Conservation (phyloP, 495 filamentous ascomycete species). For the Tetracladium marchalianum region DNA sequence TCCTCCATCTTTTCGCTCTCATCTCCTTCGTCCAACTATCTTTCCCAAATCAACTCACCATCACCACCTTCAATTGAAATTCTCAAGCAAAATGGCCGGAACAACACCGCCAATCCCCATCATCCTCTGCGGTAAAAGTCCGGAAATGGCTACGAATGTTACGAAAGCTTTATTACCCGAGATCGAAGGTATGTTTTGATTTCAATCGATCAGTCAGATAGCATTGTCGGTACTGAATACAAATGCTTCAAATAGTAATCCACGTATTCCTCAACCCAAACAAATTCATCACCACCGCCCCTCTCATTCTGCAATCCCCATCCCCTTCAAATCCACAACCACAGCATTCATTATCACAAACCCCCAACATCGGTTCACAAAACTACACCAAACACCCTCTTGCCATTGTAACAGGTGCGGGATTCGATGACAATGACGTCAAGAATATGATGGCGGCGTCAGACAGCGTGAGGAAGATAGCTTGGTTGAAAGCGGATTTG, state of each 20-base stretch:
- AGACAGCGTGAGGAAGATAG: slow-evolving; percentile 16
- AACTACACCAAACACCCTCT: slow-evolving; percentile 22
- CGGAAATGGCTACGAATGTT: slow-evolving; percentile 19
- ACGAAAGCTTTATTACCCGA: slow-evolving; percentile 24
- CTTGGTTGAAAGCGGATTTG: slow-evolving; percentile 26
- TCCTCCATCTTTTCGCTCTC: too few species aligned
- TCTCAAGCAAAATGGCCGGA: slow-evolving; percentile 9
- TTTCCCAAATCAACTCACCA: too few species aligned
- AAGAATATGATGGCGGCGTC: slow-evolving; percentile 19
- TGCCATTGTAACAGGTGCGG: slow-evolving; percentile 24
- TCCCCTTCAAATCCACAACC: slow-evolving; percentile 4
- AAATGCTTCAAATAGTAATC: slow-evolving; percentile 18
- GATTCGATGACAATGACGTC: slow-evolving; percentile 21
- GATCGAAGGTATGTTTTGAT: slow-evolving; percentile 21
- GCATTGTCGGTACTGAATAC: background rate
- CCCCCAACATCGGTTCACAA: slow-evolving; percentile 18
- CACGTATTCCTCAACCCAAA: slow-evolving; percentile 20
- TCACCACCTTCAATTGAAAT: background rate
- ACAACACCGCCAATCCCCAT: slow-evolving; percentile 20
- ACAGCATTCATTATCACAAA: too few species aligned
- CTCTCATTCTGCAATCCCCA: slow-evolving; percentile 19
- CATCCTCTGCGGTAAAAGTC: slow-evolving; percentile 21
- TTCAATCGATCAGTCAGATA: background rate
- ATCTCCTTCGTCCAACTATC: too few species aligned
- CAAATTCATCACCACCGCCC: slow-evolving; percentile 18